Base-by-base conservation (phyloP, 768 basidiomycete species). In the Boletus patriciae region DNA sequence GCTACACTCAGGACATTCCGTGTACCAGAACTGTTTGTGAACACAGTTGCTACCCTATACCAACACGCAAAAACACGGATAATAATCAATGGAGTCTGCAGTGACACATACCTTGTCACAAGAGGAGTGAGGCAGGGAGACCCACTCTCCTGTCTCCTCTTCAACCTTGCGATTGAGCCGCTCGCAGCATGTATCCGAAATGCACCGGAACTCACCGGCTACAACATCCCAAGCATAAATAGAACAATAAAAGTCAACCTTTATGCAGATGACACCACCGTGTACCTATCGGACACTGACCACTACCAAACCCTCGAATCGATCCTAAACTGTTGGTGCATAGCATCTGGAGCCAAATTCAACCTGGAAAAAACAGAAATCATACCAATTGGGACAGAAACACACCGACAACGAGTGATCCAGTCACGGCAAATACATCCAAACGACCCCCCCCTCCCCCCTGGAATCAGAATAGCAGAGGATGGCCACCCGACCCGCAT, bases 311-410 rank as follows among this genome's bases (percentile, higher is more conserved):
- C 1, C 33, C 0, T 47, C 12, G 33, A 33, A 4, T 2, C 3
- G 1, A 66, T 79, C 2, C 75, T 80, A 0, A 34, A 13, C 1
- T 27, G 68, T 0, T 82, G 80, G 80, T 82, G 61, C 11, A 16
- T 0, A 0, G 57, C 55, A 0, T 63, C 67, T 0, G 56, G 61
- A 0, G 65, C 62, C 0, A 70, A 67, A 31, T 68, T 70, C 6
- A 70, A 70, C 37, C 5, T 64, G 0, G 40, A 25, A 8, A 70
- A 70, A 25, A 70, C 67, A 0, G 56, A 70, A 18, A 59, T 70
- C 1, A 40, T 53, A 1, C 69, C 66, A 0, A 62, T 77, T 0
- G 76, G 78, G 0, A 42, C 48, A 0, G 1, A 27, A 15, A 1
- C n/a, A 18, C 55, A 64, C 33, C 0, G 50, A 3, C 1, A 53